Percentiles rank a stretch among this genome's conserved stretches.
Conservation (phyloP, 2,329 filamentous ascomycete species). For the Colletotrichum abscissum region DNA sequence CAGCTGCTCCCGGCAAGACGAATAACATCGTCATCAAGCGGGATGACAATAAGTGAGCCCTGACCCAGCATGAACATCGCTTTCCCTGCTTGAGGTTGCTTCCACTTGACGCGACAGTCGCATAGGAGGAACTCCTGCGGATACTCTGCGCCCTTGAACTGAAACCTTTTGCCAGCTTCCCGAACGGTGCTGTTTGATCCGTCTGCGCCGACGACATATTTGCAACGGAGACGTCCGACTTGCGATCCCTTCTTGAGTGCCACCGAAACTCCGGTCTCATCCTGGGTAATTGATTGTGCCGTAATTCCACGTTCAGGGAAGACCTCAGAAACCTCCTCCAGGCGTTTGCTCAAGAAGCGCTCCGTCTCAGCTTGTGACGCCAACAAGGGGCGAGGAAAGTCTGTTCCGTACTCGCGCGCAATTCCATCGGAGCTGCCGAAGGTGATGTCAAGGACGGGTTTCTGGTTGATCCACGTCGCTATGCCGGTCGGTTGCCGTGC, state of each 20-base stretch:
- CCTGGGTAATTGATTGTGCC: background rate
- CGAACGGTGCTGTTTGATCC: constrained; percentile 58
- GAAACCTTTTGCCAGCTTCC: constrained; percentile 47
- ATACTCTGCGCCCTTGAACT: constrained; percentile 55
- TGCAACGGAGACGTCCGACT: constrained; percentile 44
- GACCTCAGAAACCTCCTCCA: background rate
- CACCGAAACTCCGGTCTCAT: constrained; percentile 17
- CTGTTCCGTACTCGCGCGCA: background rate
- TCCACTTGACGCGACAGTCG: constrained; percentile 47
- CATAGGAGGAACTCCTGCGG: constrained; percentile 56
- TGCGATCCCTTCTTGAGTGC: constrained; percentile 37
- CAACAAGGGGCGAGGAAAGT: background rate
- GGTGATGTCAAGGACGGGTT: constrained; percentile 44
- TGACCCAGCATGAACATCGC: constrained; percentile 43
- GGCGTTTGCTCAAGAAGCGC: background rate
- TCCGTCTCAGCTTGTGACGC: background rate
- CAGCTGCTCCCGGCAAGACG: constrained; percentile 41
- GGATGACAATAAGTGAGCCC: constrained; percentile 50
- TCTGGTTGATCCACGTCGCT: constrained; percentile 49
- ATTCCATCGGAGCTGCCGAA: constrained; percentile 38
- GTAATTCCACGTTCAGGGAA: background rate
- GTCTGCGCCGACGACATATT: constrained; percentile 60
- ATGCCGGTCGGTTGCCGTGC: constrained; percentile 49
- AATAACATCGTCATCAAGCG: constrained; percentile 41
- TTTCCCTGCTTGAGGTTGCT: constrained; percentile 22